Base-by-base conservation (phyloP, 768 basidiomycete species). In the Russula virescens region DNA sequence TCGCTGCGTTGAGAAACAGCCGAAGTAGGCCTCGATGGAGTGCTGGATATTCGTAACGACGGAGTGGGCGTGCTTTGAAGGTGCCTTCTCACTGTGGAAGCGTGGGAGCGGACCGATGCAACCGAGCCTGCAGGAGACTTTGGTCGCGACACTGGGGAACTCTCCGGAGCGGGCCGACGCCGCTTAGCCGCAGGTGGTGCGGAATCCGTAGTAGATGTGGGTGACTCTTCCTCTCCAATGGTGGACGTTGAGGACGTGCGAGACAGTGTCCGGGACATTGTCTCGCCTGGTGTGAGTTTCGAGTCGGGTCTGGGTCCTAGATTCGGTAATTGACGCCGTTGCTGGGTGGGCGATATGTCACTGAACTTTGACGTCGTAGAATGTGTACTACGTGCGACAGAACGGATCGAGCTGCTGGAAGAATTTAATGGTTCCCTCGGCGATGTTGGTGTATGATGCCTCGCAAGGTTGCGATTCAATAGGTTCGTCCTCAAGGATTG, bases 281-380 rank as follows among this genome's bases (percentile, higher is more conserved):
- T 57, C 6, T 69, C 55, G 40, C 71, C 69, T 42, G 75, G 87
- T 2, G 86, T 87, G 10, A 89, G 76, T 69, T 90, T 89, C 6
- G 87, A 89, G 66, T 91, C 89, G 2, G 88, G 88, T 19, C 75
- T 69, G 21, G 64, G 65, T 11, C 69, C 69, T 1, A 71, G 57
- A 10, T 66, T 68, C 23, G 66, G 57, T n/a, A 68, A 60, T 11
- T 55, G 54, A 19, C 70, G 71, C 4, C 73, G 69, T 10, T 68
- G 69, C 66, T 60, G 63, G 16, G 68, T 63, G n/a, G 69, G 50
- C 34, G 60, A 60, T 16, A 61, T 63, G 21, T 70, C 67, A 38
- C 71, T 73, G 40, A 68, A 68, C 11, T 74, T 71, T 28, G 75
- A 76, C 14, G 68, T 66, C 2, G 71, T 72, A 2, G 74, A 74